Conservation (phyloP, 1,139 yeast genomes). For the Diutina pseudorugosa region DNA sequence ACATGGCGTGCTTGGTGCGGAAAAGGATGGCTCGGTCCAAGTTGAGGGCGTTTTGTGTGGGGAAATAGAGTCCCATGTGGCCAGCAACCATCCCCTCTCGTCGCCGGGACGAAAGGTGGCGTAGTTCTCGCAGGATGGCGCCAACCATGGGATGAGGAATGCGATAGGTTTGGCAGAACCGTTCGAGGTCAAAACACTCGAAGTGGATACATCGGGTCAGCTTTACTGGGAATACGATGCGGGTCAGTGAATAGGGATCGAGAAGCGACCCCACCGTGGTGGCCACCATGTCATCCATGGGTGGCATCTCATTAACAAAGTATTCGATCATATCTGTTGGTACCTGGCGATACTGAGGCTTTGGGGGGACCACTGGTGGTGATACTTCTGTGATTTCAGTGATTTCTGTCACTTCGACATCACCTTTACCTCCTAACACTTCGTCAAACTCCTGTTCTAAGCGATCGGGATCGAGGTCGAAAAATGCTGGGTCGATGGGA, state of each 20-base stretch:
- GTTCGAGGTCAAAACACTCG: slow-evolving; percentile 36
- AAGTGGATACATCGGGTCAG: slow-evolving; percentile 27
- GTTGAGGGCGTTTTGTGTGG: neutral
- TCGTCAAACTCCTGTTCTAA: neutral
- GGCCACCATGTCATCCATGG: neutral
- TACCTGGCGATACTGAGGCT: neutral
- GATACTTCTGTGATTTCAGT: too few relatives aligned
- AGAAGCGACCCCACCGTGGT: slow-evolving; percentile 6
- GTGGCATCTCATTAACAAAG: neutral
- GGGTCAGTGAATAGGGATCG: slow-evolving; percentile 20
- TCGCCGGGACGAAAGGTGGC: neutral
- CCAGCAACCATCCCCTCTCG: neutral
- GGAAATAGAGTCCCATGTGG: neutral
- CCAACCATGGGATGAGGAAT: slow-evolving; percentile 20
- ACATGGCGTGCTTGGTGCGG: neutral
- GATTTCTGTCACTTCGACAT: neutral
- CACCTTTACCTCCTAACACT: neutral
- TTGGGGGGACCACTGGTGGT: too few relatives aligned
- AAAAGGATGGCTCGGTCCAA: neutral
- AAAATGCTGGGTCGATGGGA: too few relatives aligned
- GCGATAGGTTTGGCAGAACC: slow-evolving; percentile 27
- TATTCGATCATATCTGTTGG: neutral
- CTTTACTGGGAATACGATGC: slow-evolving; percentile 29
- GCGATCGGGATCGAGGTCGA: neutral
- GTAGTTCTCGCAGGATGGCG: slow-evolving; percentile 10